Evolutionary conservation across 306 rosid species (phyloP), one percentile per base, ranked within the genome.

Genomic region (Gillenia trifoliata): DNA sequence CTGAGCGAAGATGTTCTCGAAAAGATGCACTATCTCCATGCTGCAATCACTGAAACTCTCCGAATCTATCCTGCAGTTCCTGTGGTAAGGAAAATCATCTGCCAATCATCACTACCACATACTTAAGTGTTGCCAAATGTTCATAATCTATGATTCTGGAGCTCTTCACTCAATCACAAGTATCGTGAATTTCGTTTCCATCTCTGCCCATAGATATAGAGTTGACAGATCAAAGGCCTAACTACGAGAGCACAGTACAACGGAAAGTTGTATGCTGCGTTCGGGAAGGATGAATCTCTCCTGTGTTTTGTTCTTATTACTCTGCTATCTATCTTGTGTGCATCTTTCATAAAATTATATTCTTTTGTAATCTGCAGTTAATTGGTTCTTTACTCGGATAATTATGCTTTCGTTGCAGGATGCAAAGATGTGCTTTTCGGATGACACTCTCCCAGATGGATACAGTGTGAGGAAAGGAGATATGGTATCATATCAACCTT

Each of bases 31-130:
- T 89, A 87, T 85, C 91, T 89, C 60, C 92, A 91, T 73, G 97
- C 92, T 22, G 83, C 85, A 23, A 80, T 91, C 49, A 91, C 95
- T 45, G 97, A 89, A 79, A 91, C 97, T 64, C 97, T 91, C 75
- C 83, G 94, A 83, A 85, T 91, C 45, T 85, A 88, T 80, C 97
- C 95, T 68, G 91, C 92, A 29, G 88, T 89, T 75, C 95, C 97
- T 4, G 89, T 89, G 91, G 95, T 91, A 86, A 83, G 86, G 57
- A 45, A 66, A 56, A 49, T 15, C 41, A 38, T n/a, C 23, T 19
- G 23, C n/a, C 0, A 19, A 54, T 54, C 55, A 49, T 49, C 55
- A 13, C 20, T 49, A 38, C 41, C 11, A 38, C 11, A 2, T 38
- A 38, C 3, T 38, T 38, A 3, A 36, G 10, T 6, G 40, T 36